Evolutionary conservation across 805 yeast genomes (phyloP).

Genomic region (Saturnispora galanensis): DNA sequence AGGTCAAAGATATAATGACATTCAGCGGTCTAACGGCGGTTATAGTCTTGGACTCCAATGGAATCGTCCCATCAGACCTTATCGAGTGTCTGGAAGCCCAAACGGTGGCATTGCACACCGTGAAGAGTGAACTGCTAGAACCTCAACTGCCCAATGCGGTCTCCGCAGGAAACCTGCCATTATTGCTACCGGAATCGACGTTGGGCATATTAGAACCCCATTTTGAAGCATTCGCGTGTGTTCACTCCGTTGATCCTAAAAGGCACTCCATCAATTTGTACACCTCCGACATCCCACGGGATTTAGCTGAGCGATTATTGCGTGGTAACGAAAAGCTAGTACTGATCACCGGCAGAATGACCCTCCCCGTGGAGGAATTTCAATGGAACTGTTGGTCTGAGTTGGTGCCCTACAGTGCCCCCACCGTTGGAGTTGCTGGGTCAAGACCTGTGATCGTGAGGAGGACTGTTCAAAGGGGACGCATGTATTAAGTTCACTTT

Average conservation of each 20-base stretch:
- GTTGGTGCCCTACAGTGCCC: conserved; percentile 31
- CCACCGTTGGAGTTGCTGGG: conserved; percentile 29
- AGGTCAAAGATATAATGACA: background rate
- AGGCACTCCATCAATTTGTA: conserved; percentile 42
- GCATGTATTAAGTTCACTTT: conserved; percentile 1
- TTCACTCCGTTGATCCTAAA: conserved; percentile 51
- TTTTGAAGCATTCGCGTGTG: conserved; percentile 46
- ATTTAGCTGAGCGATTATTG: conserved; percentile 13
- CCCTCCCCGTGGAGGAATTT: conserved; percentile 43
- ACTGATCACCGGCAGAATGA: conserved; percentile 54
- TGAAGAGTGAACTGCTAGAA: conserved; percentile 20
- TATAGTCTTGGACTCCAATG: conserved; percentile 24
- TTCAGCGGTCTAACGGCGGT: conserved; percentile 30
- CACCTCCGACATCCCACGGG: conserved; percentile 10
- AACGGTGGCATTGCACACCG: conserved; percentile 30
- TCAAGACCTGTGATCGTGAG: conserved; percentile 42
- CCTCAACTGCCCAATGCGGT: background rate
- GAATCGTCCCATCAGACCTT: conserved; percentile 27
- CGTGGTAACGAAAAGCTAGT: conserved; percentile 25
- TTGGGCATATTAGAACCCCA: conserved; percentile 12
- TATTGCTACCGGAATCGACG: conserved; percentile 17
- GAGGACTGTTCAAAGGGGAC: conserved; percentile 34
- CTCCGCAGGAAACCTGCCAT: conserved; percentile 14
- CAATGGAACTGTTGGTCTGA: conserved; percentile 5
- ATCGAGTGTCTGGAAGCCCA: conserved; percentile 32